phyloP scores from a whole-genome alignment of 2,329 filamentous ascomycete genomes.

The Neopestalotiopsis rosae region DNA sequence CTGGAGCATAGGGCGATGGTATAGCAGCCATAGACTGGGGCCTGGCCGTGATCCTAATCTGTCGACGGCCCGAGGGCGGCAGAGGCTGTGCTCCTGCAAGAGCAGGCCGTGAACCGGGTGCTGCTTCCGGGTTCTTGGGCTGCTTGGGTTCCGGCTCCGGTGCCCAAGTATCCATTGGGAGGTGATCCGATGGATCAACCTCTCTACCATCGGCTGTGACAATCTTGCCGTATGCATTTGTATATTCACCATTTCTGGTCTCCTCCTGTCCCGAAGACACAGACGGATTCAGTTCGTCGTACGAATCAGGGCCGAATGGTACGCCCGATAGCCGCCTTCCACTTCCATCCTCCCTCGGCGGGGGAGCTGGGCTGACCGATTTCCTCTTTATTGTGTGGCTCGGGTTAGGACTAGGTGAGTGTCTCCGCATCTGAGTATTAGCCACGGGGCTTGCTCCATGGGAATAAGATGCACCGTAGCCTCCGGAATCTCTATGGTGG shows the following conservation, averaged over 20 bases:
- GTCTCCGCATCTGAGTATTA: constrained; percentile 32
- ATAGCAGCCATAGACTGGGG: constrained; percentile 53
- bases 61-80: constrained; percentile 55
- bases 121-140: constrained; percentile 33
- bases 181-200: constrained; percentile 80
- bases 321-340: constrained; percentile 62
- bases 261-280: constrained; percentile 43
- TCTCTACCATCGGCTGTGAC: constrained; percentile 77
- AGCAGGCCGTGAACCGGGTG: constrained; percentile 44
- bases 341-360: constrained; percentile 58
- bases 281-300: constrained; percentile 72
- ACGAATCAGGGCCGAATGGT: constrained; percentile 78
- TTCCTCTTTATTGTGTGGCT: constrained; percentile 58
- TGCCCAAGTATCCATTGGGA: constrained; percentile 79
- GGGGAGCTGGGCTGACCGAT: constrained; percentile 78
- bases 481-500: constrained; percentile 26
- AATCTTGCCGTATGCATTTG: constrained; percentile 70
- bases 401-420: constrained; percentile 51
- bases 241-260: constrained; percentile 43
- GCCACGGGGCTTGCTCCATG: constrained; percentile 40
- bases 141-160: constrained; percentile 74
- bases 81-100: constrained; percentile 59
- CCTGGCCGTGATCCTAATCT: constrained; percentile 54
- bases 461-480: constrained; percentile 43
- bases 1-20: constrained; percentile 31